phyloP scores from a whole-genome alignment of 176 grass and related monocot species.

The Areca catechu region DNA sequence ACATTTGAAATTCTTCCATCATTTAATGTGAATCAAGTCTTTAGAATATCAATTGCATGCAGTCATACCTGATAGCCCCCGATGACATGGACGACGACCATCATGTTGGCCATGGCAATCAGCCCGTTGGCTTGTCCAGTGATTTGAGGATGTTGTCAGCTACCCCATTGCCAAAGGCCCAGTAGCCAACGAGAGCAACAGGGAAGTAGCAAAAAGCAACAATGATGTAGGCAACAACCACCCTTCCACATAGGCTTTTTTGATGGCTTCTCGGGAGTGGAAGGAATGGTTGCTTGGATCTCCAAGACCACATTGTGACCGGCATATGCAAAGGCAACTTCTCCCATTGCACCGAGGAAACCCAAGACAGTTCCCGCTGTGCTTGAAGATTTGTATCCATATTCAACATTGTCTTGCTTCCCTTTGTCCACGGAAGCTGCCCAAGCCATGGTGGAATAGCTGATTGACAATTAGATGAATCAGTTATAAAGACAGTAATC shows the following conservation, averaged over 20 bases:
- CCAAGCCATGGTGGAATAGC: conserved; percentile 91
- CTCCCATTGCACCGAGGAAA: conserved; percentile 62
- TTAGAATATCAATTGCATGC: too few relatives aligned
- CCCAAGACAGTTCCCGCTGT: conserved; percentile 50
- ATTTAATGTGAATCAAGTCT: too few relatives aligned
- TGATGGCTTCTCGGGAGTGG: conserved; percentile 61
- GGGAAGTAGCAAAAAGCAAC: conserved; percentile 94
- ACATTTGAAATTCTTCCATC: too few relatives aligned
- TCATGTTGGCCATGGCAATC: too few relatives aligned
- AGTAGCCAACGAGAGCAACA: conserved; percentile 68
- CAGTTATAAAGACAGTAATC: too few relatives aligned
- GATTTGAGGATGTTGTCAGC: conserved; percentile 60
- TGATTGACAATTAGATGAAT: neutral
- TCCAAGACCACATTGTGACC: conserved; percentile 91
- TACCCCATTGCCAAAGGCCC: conserved; percentile 44
- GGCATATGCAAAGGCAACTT: conserved; percentile 66
- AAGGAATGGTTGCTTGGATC: conserved; percentile 90
- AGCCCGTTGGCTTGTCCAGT: conserved; percentile 13
- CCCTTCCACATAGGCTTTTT: conserved; percentile 99
- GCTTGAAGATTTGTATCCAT: conserved; percentile 25
- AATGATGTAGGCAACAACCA: conserved; percentile 74
- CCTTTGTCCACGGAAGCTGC: conserved; percentile 63
- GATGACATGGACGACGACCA: too few relatives aligned
- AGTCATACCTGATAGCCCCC: too few relatives aligned
- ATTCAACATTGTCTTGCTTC: conserved; percentile 40